phyloP scores from a whole-genome alignment of 805 yeast species.

The Wickerhamiella lipophila region DNA sequence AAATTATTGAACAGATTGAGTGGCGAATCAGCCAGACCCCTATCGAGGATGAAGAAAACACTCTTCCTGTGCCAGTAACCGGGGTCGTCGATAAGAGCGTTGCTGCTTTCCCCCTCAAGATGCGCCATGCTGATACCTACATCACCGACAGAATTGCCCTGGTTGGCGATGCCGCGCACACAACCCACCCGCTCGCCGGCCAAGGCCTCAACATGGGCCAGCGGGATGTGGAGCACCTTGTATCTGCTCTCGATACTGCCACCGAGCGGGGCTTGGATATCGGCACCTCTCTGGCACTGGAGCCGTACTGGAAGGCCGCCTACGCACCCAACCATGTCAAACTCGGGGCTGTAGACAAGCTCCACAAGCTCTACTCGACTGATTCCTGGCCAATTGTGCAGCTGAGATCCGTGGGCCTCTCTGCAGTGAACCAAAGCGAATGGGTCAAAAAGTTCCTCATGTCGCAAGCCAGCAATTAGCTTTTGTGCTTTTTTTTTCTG shows the following conservation, averaged over 20 bases:
- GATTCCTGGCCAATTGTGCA: conserved; percentile 63
- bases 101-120: conserved; percentile 76
- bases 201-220: conserved; percentile 98
- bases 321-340: conserved; percentile 68
- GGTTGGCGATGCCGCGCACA: conserved; percentile 98
- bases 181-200: conserved; percentile 95
- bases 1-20: conserved; percentile 51
- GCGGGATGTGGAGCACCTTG: conserved; percentile 67
- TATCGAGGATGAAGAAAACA: conserved; percentile 40
- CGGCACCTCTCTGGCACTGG: conserved; percentile 68
- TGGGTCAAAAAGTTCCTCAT: conserved; percentile 61
- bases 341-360: conserved; percentile 80
- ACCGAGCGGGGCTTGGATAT: conserved; percentile 72
- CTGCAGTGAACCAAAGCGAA: conserved; percentile 47
- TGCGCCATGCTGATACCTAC: conserved; percentile 86
- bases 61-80: conserved; percentile 54
- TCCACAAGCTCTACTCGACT: conserved; percentile 75
- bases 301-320: conserved; percentile 75
- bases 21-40: conserved; percentile 48
- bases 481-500: not conserved
- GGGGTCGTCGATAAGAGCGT: conserved; percentile 50
- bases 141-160: conserved; percentile 73
- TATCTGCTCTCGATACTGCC: conserved; percentile 57
- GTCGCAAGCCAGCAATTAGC: conserved; percentile 34
- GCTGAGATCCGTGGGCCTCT: conserved; percentile 64